Percentiles rank a stretch among this genome's conserved stretches.
phyloP scores from a whole-genome alignment of 2,329 filamentous ascomycete species.

The Diaporthe sp. region DNA sequence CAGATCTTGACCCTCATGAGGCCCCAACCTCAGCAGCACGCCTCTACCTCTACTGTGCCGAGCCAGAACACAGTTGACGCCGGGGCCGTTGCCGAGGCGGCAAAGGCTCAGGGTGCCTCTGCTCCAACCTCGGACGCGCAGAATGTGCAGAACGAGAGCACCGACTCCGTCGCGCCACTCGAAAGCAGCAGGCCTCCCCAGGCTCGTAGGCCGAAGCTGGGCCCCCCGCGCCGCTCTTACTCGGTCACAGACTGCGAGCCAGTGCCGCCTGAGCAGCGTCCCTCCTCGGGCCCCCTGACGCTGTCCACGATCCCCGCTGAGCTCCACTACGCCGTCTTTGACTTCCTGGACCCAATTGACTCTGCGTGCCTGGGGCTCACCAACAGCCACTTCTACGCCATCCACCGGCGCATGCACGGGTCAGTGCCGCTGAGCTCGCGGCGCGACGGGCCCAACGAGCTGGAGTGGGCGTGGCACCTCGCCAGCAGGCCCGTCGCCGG shows the following conservation, averaged over 20 bases:
- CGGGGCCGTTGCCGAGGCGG: not conserved
- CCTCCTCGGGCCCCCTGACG: conserved; percentile 52
- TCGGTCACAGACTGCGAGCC: conserved; percentile 71
- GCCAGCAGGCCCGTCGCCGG: conserved; percentile 52
- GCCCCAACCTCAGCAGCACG: conserved; percentile 24
- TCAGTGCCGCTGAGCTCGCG: conserved; percentile 66
- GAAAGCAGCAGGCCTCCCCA: conserved; percentile 35
- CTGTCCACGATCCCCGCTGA: conserved; percentile 67
- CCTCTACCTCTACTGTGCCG: conserved; percentile 4
- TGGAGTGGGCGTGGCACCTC: conserved; percentile 72
- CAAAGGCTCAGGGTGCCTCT: conserved; percentile 7
- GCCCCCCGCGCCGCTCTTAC: conserved; percentile 65
- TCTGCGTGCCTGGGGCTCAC: conserved; percentile 71
- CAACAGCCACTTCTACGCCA: conserved; percentile 66
- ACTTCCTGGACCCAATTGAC: conserved; percentile 73
- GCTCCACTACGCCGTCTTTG: conserved; percentile 69
- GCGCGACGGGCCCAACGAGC: conserved; percentile 69
- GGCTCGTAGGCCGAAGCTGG: conserved; percentile 48
- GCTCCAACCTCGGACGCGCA: not conserved
- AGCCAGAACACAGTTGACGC: not conserved
- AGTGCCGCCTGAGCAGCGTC: conserved; percentile 59
- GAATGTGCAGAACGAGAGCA: conserved; percentile 33
- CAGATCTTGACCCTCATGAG: conserved; percentile 33
- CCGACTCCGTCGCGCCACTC: conserved; percentile 34
- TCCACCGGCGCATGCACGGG: conserved; percentile 67